These are phyloP conservation scores for Candida xyloterini DNA, from an alignment of 805 yeast species.

Conservation along the genomic window DNA sequence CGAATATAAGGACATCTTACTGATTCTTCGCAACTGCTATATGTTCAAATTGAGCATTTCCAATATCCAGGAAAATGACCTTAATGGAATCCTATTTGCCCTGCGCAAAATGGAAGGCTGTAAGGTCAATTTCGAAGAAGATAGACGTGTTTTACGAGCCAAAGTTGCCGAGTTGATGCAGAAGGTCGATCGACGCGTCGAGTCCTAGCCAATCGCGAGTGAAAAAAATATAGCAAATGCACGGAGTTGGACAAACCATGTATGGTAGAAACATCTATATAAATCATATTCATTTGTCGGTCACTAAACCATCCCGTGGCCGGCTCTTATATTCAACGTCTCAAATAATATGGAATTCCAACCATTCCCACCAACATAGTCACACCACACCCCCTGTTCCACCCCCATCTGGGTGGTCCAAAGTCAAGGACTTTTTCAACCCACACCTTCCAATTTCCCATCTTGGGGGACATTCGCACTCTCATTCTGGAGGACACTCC, in stretches of 20 bases:
- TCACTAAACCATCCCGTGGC: not conserved
- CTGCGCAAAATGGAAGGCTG: constrained; percentile 49
- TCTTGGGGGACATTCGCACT: constrained; percentile 25
- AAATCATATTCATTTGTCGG: not conserved
- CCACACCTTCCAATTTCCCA: constrained; percentile 35
- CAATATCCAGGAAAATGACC: constrained; percentile 13
- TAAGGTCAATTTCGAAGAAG: constrained; percentile 24
- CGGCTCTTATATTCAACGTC: constrained; percentile 1
- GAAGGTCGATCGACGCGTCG: constrained; percentile 11
- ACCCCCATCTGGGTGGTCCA: constrained; percentile 25
- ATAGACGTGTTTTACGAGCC: constrained; percentile 29
- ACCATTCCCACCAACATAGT: constrained; percentile 2
- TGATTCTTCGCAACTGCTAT: constrained; percentile 13
- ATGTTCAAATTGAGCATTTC: constrained; percentile 10
- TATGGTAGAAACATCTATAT: constrained; percentile 1
- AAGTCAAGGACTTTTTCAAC: constrained; percentile 33
- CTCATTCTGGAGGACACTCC: constrained; percentile 34
- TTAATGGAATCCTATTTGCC: constrained; percentile 34
- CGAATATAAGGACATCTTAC: constrained; percentile 15
- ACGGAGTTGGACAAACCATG: constrained; percentile 1
- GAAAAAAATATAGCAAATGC: constrained; percentile 7
- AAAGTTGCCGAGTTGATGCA: constrained; percentile 21
- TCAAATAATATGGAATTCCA: not conserved
- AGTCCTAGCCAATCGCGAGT: constrained; percentile 1
- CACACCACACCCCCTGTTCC: constrained; percentile 9